Evolutionary conservation across 768 basidiomycete genomes (phyloP), one percentile per base, ranked within the genome.

Genomic region (Pisolithus sp.): DNA sequence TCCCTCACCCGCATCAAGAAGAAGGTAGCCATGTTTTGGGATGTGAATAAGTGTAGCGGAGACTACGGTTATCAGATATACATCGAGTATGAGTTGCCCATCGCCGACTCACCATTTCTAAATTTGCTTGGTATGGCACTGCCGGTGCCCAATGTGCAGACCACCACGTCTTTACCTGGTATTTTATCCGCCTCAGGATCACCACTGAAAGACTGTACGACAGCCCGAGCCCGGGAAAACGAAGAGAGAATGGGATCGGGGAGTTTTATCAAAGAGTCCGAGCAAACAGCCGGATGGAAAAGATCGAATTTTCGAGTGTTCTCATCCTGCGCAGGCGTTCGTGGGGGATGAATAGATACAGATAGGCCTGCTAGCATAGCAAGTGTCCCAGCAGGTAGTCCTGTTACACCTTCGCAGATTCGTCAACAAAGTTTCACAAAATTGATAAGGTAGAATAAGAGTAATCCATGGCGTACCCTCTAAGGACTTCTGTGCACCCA

Each of bases 1-100:
- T 0, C 93, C 93, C 70, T 98, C 95, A 0, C 95, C 95, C 0
- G 78, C 79, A 57, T 98, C 95, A 2, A 97, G 76, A n/a, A 97
- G 70, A 31, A 96, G 69, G 54, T 79, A 82, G 0, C 90, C 89
- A 50, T 75, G 74, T 1, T 71, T 68, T 0, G 94, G 93, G 34
- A 94, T 82, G 45, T 76, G 76, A 6, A 98, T 70, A 5, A 94
- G 75, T 0, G 87, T 93, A 1, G 84, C 76, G 15, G 88, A 88
- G 2, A 89, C 87, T 89, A 44, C 7, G 38, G 23, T 41, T 15
- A n/a, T 4, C 3, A 57, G 18, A 58, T 52, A 38, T 5, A 30
- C 9, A 2, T n/a, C 15, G 28, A 17, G n/a, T 44, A 20, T 3
- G 37, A 20, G 56, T 50, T 15, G 18, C 30, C 38, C 52, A 36